These are phyloP conservation scores for Forsythia suspensa DNA, from an alignment of 257 asterid genomes.

Conservation along the genomic window DNA sequence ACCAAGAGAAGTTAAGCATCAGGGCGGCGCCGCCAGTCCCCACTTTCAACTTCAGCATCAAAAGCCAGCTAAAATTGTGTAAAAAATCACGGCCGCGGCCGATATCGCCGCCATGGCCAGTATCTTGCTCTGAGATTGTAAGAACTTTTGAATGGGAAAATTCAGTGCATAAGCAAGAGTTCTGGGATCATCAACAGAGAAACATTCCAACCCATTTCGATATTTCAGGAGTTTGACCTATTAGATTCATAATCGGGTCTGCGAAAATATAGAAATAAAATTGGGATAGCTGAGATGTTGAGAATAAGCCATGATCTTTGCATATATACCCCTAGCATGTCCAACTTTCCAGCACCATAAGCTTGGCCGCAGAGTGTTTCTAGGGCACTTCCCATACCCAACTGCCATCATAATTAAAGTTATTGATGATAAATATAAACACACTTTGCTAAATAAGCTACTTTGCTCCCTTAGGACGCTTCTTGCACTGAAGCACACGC, in stretches of 20 bases:
- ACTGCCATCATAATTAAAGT: conserved; percentile 17
- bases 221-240: conserved; percentile 41
- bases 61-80: conserved; percentile 37
- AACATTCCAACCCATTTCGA: conserved; percentile 41
- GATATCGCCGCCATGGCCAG: conserved; percentile 39
- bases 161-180: conserved; percentile 52
- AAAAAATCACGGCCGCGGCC: conserved; percentile 17
- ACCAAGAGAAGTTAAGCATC: conserved; percentile 52
- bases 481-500: too few relatives aligned
- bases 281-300: conserved; percentile 21
- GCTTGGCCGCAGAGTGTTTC: conserved; percentile 77
- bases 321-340: conserved; percentile 52
- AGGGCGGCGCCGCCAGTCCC: conserved; percentile 52
- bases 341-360: conserved; percentile 47
- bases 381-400: conserved; percentile 65
- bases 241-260: conserved; percentile 27
- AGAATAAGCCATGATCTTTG: conserved; percentile 54
- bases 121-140: conserved; percentile 61
- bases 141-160: conserved; percentile 43
- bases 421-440: too few relatives aligned
- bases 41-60: conserved; percentile 34
- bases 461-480: too few relatives aligned
- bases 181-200: conserved; percentile 58
- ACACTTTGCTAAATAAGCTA: too few relatives aligned
- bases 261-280: conserved; percentile 40